phyloP scores from a whole-genome alignment of 495 filamentous ascomycete species.

The Hyaloscypha hepaticicola region DNA sequence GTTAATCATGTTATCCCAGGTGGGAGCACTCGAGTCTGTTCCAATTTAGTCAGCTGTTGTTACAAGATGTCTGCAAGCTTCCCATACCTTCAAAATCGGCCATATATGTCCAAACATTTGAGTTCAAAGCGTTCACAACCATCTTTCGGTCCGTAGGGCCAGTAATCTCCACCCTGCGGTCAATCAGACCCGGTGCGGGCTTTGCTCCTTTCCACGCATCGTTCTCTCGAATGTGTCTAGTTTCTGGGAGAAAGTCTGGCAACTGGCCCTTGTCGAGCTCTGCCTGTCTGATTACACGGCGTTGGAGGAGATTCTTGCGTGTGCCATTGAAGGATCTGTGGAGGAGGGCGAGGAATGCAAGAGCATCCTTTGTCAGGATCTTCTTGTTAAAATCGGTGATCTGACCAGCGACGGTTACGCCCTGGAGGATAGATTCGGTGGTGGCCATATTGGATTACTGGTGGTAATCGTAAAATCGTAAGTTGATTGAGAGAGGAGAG shows the following conservation, averaged over 20 bases:
- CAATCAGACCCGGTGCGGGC: conserved; percentile 89
- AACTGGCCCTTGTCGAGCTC: conserved; percentile 90
- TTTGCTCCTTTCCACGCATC: conserved; percentile 92
- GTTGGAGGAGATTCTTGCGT: conserved; percentile 85
- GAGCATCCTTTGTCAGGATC: conserved; percentile 88
- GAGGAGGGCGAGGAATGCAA: conserved; percentile 89
- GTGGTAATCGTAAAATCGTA: neutral
- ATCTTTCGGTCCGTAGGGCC: conserved; percentile 98
- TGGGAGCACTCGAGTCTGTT: conserved; percentile 93
- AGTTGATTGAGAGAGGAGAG: neutral
- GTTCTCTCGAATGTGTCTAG: conserved; percentile 92
- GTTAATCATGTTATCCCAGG: conserved; percentile 99
- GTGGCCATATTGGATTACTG: conserved; percentile 57
- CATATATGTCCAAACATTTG: conserved; percentile 99
- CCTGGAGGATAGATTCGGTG: conserved; percentile 76
- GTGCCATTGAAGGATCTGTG: conserved; percentile 92
- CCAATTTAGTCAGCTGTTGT: conserved; percentile 8
- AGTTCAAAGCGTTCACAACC: conserved; percentile 97
- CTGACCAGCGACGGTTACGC: conserved; percentile 79
- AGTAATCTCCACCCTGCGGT: conserved; percentile 97
- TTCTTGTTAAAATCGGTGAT: conserved; percentile 78
- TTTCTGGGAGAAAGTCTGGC: conserved; percentile 97
- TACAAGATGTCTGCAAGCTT: conserved; percentile 4
- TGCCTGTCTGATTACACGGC: conserved; percentile 82
- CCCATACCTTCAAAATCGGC: conserved; percentile 90